phyloP scores from a whole-genome alignment of 2,329 filamentous ascomycete genomes.

The Monosporascus sp. region DNA sequence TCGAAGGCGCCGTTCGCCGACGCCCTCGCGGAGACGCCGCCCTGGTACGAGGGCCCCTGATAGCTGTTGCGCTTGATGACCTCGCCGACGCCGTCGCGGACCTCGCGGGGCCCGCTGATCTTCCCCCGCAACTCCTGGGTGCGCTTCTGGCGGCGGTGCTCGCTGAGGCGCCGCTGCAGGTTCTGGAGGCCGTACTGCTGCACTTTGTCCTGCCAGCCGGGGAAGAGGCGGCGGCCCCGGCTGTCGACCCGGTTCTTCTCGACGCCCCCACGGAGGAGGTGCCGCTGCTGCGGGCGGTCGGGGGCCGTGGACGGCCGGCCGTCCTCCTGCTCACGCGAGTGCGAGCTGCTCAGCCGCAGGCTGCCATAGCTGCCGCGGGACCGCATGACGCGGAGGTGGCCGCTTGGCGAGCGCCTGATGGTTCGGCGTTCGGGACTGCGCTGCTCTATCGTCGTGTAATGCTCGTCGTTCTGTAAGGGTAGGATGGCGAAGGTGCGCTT shows the following conservation, averaged over 20 bases:
- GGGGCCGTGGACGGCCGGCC: conserved; percentile 33
- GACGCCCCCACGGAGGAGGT: conserved; percentile 17
- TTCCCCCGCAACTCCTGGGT: conserved; percentile 52
- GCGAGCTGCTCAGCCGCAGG: conserved; percentile 14
- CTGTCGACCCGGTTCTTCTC: conserved; percentile 25
- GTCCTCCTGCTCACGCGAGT: conserved; percentile 14
- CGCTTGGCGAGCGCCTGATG: conserved; percentile 53
- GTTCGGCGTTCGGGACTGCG: conserved; percentile 47
- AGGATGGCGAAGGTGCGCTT: conserved; percentile 57
- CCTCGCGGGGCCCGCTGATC: conserved; percentile 54
- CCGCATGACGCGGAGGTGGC: conserved; percentile 54
- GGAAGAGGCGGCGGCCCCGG: conserved; percentile 26
- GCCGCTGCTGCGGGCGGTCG: conserved; percentile 16
- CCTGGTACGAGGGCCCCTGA: conserved; percentile 28
- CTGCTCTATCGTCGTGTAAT: conserved; percentile 26
- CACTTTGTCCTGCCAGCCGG: conserved; percentile 40
- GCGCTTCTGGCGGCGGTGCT: conserved; percentile 53
- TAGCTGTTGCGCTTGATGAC: conserved; percentile 44
- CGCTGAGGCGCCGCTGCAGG: conserved; percentile 50
- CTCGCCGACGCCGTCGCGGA: conserved; percentile 53
- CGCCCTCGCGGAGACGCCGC: not conserved
- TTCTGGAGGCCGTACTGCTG: conserved; percentile 45
- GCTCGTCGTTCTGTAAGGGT: conserved; percentile 40
- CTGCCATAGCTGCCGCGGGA: conserved; percentile 38
- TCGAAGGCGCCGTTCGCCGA: not conserved